Evolutionary conservation across 192 early-diverging fungal species (phyloP), one percentile per base, ranked within the genome.

Genomic region (Fimicolochytrium jonesii): DNA sequence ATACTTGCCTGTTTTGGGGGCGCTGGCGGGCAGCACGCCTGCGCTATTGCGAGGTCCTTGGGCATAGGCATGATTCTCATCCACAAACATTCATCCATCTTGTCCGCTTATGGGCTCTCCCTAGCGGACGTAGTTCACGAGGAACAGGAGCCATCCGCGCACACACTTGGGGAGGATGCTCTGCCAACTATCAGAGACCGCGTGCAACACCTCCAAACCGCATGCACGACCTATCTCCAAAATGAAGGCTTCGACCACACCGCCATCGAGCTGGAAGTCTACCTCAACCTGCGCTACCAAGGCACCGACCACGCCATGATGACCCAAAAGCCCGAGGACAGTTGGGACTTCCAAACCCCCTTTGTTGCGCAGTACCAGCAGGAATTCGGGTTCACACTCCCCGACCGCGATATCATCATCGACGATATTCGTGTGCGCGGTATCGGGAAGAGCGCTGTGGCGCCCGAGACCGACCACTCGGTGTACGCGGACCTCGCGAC

Each of bases 381-480:
- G n/a, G 96, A 99, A 67, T 99, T 96, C 83, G 94, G 96, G 1
- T 99, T 99, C 62, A 77, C 72, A n/a, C 77, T 97, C 1, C 80
- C 79, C 1, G 91, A 87, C 53, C 88, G 96, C 23, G 72, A 75
- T 6, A 86, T 97, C 29, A 75, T 90, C 15, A 85, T 96, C 1
- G 94, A 99, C 60, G 94, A 96, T 67, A 80, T 99, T 46, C 89
- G 96, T 43, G 85, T 97, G 15, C 88, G 94, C 50, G 87, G 89
- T 2, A 90, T 88, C 39, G 96, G 90, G 61, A 23, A 57, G 73
- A 61, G 60, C 56, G 7, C 67, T 60, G 50, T 67, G 15, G 50
- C 29, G 7, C 63, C 26, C 6, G 62, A 56, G 6, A 51, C 51
- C n/a, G 50, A 57, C 15, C 60, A 56, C 18, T 41, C 26, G 6